Base-by-base conservation (phyloP, 495 filamentous ascomycete species). In the Penicillium silybi region DNA sequence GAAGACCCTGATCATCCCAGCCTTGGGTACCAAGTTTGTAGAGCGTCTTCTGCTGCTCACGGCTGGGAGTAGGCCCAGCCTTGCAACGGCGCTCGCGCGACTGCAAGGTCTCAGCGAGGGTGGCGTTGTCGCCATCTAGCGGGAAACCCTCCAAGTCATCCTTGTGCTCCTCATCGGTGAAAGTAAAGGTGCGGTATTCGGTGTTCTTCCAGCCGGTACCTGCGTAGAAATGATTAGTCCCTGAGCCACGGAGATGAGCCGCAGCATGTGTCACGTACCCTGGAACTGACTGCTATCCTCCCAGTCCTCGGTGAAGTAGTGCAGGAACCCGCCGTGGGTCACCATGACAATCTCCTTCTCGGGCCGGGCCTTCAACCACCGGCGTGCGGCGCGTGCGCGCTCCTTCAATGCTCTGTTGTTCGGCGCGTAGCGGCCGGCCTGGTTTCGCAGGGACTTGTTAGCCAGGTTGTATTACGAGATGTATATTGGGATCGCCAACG, bases 201-300 rank as follows among this genome's bases (percentile, higher is more conserved):
- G 85, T 86, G 67, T 97, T 96, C 9, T 57, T 56, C 92, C 92
- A 96, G 16, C 88, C 89, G 0, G 90, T 95, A 25, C 89, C 86
- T 76, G 41, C 1, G 16, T 19, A 56, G 8, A 22, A 13, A 40
- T 17, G n/a, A 16, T 53, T 25, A 41, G 49, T 34, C 6, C 0
- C 25, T 32, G 16, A 32, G 11, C 1, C 18, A 15, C 29, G 4
- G 38, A 13, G 1, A 19, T 34, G 47, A 6, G 18, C 17, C 2
- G 7, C 9, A 19, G 41, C 35, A 8, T 6, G 17, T 26, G 20
- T 41, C 32, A 70, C 74, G 41, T 70, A 80, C 83, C 85, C 48
- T 70, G 65, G 48, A 78, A 77, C 25, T 72, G 61, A 39, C 75
- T 76, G 56, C 78, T 72, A 11, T 83, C 87, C 41, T 81, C 75